Evolutionary conservation across 192 early-diverging fungal genomes (phyloP), one percentile per base, ranked within the genome.

Genomic region (Allomyces macrogynus): DNA sequence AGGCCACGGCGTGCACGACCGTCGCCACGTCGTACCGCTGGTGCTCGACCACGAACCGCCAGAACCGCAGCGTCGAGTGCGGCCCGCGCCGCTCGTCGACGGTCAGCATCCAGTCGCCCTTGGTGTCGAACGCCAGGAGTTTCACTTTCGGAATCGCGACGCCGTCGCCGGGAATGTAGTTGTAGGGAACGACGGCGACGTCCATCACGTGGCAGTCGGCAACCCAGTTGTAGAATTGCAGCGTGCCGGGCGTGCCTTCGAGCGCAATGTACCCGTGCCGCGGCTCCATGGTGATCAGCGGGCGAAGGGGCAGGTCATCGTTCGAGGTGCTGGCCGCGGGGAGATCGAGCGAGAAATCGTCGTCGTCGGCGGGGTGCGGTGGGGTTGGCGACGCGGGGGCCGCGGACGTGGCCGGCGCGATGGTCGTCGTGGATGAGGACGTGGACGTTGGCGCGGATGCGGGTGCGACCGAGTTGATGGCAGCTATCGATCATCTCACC

Each of bases 51-150:
- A 89, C 76, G 60, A 78, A 88, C 40, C 75, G 63, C 89, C 89
- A 92, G 63, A 94, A 87, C 27, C 24, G 54, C 26, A 67, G 25
- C 16, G 27, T 65, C 22, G 43, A 26, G 24, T 65, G 24, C 25
- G 26, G 14, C 63, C 54, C 24, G 65, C 40, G 26, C 24, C 78
- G 71, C 25, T 69, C 68, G 65, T 84, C 82, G 16, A 90, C 86
- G 20, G 91, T 94, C 8, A 81, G 85, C 86, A 94, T 89, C 91
- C 90, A 92, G 12, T 76, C 67, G 27, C 84, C 90, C 65, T 75
- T 76, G 24, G 43, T 64, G 12, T 79, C 75, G 68, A 85, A 90
- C 23, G 79, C 76, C n/a, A 86, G 82, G 11, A 86, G 76, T 23
- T 75, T 74, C 3, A 94, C 84, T 24, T 80, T 77, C 65, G 82